Evolutionary conservation across 2,329 filamentous ascomycete species (phyloP).

Genomic region (Lachnellula suecica): DNA sequence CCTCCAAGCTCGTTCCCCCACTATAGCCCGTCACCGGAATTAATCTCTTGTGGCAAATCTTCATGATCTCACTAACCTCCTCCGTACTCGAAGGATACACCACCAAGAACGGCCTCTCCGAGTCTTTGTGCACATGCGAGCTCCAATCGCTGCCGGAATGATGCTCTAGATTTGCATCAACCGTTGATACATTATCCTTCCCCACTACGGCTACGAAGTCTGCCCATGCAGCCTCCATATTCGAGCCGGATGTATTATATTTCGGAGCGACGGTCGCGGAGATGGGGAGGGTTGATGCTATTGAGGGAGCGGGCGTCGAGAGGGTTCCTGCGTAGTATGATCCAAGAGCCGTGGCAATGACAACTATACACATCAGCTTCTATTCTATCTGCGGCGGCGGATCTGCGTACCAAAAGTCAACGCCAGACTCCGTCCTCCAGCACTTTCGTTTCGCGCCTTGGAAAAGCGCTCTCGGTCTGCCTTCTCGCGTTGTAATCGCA

Average conservation of each 20-base stretch:
- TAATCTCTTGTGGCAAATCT: conserved; percentile 75
- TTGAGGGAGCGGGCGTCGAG: conserved; percentile 49
- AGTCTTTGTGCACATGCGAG: conserved; percentile 49
- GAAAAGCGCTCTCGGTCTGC: conserved; percentile 53
- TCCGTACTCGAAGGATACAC: conserved; percentile 77
- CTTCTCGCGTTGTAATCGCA: conserved; percentile 53
- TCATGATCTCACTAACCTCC: conserved; percentile 84
- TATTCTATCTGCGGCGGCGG: neutral
- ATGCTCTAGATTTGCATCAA: conserved; percentile 50
- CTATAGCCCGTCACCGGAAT: conserved; percentile 88
- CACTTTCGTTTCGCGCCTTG: conserved; percentile 37
- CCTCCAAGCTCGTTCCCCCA: conserved; percentile 86
- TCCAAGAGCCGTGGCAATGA: conserved; percentile 26
- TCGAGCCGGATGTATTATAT: conserved; percentile 59
- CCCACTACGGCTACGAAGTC: conserved; percentile 66
- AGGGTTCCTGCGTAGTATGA: conserved; percentile 59
- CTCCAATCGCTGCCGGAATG: conserved; percentile 66
- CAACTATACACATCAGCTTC: conserved; percentile 19
- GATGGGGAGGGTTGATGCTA: conserved; percentile 60
- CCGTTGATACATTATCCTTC: conserved; percentile 63
- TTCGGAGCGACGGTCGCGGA: conserved; percentile 47
- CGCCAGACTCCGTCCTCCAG: conserved; percentile 46
- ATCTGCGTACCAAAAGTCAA: conserved; percentile 51
- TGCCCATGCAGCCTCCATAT: conserved; percentile 69
- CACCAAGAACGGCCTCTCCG: conserved; percentile 63